These are phyloP conservation scores for Fusarium dimerum DNA, from an alignment of 2,329 filamentous ascomycete species.

Conservation along the genomic window DNA sequence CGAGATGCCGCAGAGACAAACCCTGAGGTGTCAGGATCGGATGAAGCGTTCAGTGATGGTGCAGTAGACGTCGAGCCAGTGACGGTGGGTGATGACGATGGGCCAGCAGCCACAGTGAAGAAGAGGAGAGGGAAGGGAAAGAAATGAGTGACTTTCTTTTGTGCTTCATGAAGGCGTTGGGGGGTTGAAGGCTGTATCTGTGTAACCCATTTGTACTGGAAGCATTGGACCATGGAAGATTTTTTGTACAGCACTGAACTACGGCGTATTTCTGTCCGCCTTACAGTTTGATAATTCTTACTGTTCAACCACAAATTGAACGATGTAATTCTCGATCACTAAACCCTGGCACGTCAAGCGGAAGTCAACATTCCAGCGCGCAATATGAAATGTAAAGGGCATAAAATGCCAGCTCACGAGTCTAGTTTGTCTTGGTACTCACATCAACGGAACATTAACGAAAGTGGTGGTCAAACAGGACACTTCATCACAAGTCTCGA, in stretches of 20 bases:
- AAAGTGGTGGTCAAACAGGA: too few relatives aligned
- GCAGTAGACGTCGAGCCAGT: constrained; percentile 16
- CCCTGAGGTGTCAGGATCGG: constrained; percentile 12
- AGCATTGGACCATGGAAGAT: neutral
- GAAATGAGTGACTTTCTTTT: constrained; percentile 18
- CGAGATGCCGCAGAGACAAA: constrained; percentile 10
- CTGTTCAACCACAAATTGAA: too few relatives aligned
- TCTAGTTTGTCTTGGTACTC: too few relatives aligned
- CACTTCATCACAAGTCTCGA: too few relatives aligned
- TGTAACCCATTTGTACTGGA: neutral
- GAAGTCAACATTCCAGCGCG: too few relatives aligned
- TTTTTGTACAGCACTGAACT: neutral
- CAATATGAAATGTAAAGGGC: too few relatives aligned
- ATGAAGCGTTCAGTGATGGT: constrained; percentile 8
- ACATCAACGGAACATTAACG: too few relatives aligned
- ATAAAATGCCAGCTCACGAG: too few relatives aligned
- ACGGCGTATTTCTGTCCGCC: too few relatives aligned
- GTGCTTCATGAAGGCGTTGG: neutral
- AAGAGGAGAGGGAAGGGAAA: constrained; percentile 29
- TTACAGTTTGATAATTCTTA: too few relatives aligned
- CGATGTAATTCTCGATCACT: too few relatives aligned
- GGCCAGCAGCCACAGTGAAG: constrained; percentile 22
- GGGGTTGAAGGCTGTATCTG: neutral
- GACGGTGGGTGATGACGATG: constrained; percentile 17
- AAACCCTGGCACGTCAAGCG: too few relatives aligned